Evolutionary conservation across 768 basidiomycete species (phyloP).

Genomic region (Xerocomus spinulosus): DNA sequence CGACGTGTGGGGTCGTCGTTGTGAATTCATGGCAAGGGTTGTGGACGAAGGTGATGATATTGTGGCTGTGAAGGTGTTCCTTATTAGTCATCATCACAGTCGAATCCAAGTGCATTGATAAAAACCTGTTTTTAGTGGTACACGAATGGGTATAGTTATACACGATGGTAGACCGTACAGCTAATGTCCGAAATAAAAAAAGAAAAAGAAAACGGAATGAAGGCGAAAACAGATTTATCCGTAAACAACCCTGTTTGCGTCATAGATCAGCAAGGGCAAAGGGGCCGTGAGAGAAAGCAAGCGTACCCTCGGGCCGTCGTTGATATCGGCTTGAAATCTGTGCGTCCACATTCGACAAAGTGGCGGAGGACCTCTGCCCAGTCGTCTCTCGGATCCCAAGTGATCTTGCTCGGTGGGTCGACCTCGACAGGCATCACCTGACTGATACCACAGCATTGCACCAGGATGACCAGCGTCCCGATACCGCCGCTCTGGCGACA

Average conservation of each 20-base stretch:
- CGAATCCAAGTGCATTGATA: conserved; percentile 8
- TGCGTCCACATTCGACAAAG: conserved; percentile 67
- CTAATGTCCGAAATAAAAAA: conserved; percentile 21
- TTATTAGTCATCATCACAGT: conserved; percentile 20
- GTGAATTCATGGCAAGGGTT: conserved; percentile 24
- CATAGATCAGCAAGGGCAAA: conserved; percentile 4
- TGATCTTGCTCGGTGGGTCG: conserved; percentile 69
- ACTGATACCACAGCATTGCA: conserved; percentile 70
- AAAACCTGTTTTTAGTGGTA: conserved; percentile 17
- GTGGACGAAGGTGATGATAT: conserved; percentile 2
- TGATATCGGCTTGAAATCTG: conserved; percentile 81
- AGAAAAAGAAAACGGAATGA: neutral
- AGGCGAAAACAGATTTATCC: conserved; percentile 28
- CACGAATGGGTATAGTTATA: conserved; percentile 22
- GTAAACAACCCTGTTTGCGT: conserved; percentile 37
- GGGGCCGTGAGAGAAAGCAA: neutral
- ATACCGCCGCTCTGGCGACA: conserved; percentile 73
- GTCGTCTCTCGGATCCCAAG: conserved; percentile 72
- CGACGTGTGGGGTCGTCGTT: conserved; percentile 34
- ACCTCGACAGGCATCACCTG: conserved; percentile 88
- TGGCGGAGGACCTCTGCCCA: conserved; percentile 66
- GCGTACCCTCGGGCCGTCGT: conserved; percentile 71
- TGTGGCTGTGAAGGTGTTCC: neutral
- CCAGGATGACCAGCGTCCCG: conserved; percentile 67
- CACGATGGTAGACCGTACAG: conserved; percentile 23